phyloP scores from a whole-genome alignment of 106 monocot species.

The Apostasia ramifera region DNA sequence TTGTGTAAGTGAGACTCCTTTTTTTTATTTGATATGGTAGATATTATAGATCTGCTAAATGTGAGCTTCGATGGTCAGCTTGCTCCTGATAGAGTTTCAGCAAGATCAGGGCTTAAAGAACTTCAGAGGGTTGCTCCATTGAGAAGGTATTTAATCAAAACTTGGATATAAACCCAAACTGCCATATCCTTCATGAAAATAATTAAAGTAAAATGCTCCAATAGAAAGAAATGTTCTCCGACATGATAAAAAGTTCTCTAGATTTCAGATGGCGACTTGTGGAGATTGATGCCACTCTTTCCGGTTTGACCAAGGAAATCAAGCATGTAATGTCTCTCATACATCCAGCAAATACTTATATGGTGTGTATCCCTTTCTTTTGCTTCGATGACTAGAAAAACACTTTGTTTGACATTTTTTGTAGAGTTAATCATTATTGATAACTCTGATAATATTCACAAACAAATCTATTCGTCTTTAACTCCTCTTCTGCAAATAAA shows the following conservation, averaged over 20 bases:
- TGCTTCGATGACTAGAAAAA: neutral
- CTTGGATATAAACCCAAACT: no score
- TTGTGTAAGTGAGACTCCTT: neutral
- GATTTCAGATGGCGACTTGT: conserved; percentile 88
- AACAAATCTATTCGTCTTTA: neutral
- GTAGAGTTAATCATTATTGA: no score
- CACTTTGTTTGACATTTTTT: no score
- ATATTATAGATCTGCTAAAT: conserved; percentile 82
- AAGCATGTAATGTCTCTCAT: conserved; percentile 76
- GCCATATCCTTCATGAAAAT: no score
- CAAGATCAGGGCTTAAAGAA: conserved; percentile 58
- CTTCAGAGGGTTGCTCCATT: conserved; percentile 74
- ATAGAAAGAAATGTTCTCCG: neutral
- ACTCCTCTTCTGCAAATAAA: neutral
- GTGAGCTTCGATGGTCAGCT: conserved; percentile 88
- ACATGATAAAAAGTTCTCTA: conserved; percentile 5
- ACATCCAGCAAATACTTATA: conserved; percentile 87
- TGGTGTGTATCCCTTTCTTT: conserved; percentile 44
- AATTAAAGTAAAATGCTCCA: no score
- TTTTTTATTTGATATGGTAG: conserved; percentile 31
- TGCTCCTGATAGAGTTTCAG: conserved; percentile 96
- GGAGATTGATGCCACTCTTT: conserved; percentile 79
- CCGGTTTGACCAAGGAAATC: conserved; percentile 49
- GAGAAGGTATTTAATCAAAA: conserved; percentile 48
- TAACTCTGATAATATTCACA: no score